Base-by-base conservation (phyloP, 345 rosid genomes). In the Hibiscus mutabilis region DNA sequence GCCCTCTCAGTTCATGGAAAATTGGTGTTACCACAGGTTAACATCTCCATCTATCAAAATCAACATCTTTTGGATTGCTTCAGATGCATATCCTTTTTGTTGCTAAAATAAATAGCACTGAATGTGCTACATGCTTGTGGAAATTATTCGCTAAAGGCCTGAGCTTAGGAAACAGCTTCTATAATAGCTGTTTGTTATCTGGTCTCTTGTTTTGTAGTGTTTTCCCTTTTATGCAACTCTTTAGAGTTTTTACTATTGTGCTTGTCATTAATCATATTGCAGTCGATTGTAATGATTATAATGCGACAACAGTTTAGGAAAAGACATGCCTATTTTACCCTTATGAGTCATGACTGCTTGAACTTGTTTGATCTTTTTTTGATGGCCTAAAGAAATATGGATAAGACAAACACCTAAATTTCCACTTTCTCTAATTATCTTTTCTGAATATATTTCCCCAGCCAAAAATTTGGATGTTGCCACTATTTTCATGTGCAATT, bases 11-110 rank as follows among this genome's bases (percentile, higher is more conserved):
- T 93, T 93, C 79, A 93, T 93, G 98, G 97, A 93, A 84, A 93
- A 93, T 69, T 93, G 98, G 98, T 93, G 98, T 81, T 93, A 91
- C 83, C 98, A 91, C 76, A 89, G 93, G 98, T 93, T 73, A 63
- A 24, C 19, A 21, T 77, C 29, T 47, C 49, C 42, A 11, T 14
- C 52, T 14, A 19, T 49, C 44, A 44, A 69, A 22, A 37, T 33
- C 57, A 25, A 3, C 19, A 11, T 44, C 18, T 19, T 58, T 59
- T 31, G 13, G 37, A 73, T 51, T 63, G 61, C 63, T 70, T 70
- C 21, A 40, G 24, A 47, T 51, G 4, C 13, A 15, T 46, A 7
- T 46, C 18, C 37, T 15, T 66, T 24, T 72, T 57, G 31, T 16
- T 31, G 52, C 33, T 68, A 21, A 7, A 29, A 31, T 10, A 27